These are phyloP conservation scores for Tetrahymena borealis DNA, from an alignment of 73 alveolate genomes.

Conservation along the genomic window DNA sequence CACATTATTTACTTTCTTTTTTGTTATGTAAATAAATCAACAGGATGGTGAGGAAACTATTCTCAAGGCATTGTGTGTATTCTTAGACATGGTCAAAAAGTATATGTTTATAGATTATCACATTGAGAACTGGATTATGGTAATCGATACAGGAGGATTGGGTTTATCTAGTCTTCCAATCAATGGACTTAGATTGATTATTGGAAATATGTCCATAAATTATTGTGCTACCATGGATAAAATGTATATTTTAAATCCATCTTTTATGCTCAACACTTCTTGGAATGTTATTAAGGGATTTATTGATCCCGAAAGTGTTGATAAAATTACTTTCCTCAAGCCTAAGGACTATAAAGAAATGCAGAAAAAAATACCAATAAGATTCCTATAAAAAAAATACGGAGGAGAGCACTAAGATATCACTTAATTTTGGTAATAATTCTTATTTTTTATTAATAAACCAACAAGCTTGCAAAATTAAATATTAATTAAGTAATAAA, in stretches of 20 bases:
- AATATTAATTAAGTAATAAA: not conserved
- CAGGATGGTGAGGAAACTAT: slow-evolving; percentile 14
- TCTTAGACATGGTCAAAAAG: slow-evolving; percentile 1
- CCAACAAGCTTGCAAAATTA: not conserved
- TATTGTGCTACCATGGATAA: slow-evolving; percentile 32
- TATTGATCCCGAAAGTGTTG: slow-evolving; percentile 38
- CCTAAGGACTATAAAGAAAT: slow-evolving; percentile 24
- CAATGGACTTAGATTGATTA: slow-evolving; percentile 12
- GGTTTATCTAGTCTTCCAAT: slow-evolving; percentile 24
- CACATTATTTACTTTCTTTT: not conserved
- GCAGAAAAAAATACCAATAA: slow-evolving; percentile 19
- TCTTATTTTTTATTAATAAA: not conserved
- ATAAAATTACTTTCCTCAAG: slow-evolving; percentile 14
- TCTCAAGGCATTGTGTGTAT: slow-evolving; percentile 17
- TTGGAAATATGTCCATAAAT: slow-evolving; percentile 24
- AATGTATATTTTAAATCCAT: slow-evolving; percentile 27
- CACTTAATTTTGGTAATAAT: slow-evolving; percentile 14
- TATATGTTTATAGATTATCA: slow-evolving; percentile 28
- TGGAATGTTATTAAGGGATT: slow-evolving; percentile 36
- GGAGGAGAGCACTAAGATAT: slow-evolving; percentile 13
- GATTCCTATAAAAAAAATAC: slow-evolving; percentile 12
- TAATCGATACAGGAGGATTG: slow-evolving; percentile 31
- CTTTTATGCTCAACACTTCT: slow-evolving; percentile 24
- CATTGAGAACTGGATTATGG: slow-evolving; percentile 33
- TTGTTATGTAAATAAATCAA: not conserved